Conservation (phyloP, 140 eudicot species). For the Oenanthe javanica region DNA sequence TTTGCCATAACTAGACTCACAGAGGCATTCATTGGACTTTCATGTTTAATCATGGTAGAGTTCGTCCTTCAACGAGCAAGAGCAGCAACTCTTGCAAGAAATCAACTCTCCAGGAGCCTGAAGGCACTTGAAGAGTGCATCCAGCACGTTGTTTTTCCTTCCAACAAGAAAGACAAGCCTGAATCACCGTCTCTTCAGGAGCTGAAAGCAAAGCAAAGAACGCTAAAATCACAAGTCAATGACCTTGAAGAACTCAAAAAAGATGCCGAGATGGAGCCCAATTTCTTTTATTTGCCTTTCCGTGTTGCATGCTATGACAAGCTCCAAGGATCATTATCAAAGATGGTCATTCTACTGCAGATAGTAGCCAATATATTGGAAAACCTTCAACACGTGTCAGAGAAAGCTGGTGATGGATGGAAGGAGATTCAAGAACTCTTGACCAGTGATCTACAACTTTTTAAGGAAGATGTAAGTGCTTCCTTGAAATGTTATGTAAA, state of each 20-base stretch:
- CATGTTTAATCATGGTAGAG: slow-evolving; percentile 52
- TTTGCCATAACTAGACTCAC: slow-evolving; percentile 70
- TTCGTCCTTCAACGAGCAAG: slow-evolving; percentile 47
- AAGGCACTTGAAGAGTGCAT: slow-evolving; percentile 43
- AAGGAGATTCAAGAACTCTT: slow-evolving; percentile 43
- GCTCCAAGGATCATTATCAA: slow-evolving; percentile 31
- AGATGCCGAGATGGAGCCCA: slow-evolving; percentile 52
- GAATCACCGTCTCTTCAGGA: slow-evolving; percentile 6
- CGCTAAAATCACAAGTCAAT: slow-evolving; percentile 22
- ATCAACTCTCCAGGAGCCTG: slow-evolving; percentile 33
- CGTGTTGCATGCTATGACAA: slow-evolving; percentile 32
- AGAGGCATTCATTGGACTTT: slow-evolving; percentile 69
- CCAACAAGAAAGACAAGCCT: slow-evolving; percentile 13
- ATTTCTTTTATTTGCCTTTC: slow-evolving; percentile 63
- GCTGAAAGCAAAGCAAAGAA: slow-evolving; percentile 22
- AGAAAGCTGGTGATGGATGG: slow-evolving; percentile 17
- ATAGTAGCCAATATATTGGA: slow-evolving; percentile 31
- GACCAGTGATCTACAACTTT: slow-evolving; percentile 23
- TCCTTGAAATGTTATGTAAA: slow-evolving; percentile 34
- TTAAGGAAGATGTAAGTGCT: slow-evolving; percentile 27
- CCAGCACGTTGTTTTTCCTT: slow-evolving; percentile 14
- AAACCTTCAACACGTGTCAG: slow-evolving; percentile 21
- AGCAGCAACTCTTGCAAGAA: slow-evolving; percentile 56
- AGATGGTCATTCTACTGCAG: slow-evolving; percentile 42
- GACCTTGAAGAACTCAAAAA: slow-evolving; percentile 25